Conservation (phyloP, 164 flowering plant genomes). For the Magnolia changhungtana region DNA sequence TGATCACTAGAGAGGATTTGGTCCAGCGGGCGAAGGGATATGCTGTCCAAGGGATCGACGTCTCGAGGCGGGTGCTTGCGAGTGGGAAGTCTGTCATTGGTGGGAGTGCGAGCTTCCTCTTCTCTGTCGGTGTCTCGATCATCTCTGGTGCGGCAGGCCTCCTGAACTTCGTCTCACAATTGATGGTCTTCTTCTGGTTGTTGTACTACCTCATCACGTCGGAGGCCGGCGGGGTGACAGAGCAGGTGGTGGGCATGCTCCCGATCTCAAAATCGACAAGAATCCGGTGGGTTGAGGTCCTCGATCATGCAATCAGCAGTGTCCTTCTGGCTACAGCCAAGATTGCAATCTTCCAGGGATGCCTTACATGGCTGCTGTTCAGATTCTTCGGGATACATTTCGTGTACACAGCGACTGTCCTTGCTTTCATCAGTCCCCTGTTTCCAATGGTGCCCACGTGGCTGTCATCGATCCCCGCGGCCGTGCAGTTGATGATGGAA, state of each 20-base stretch:
- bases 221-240: slow-evolving; percentile 93
- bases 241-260: slow-evolving; percentile 76
- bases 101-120: slow-evolving; percentile 58
- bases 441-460: slow-evolving; percentile 77
- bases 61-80: slow-evolving; percentile 56
- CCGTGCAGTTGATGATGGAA: slow-evolving; percentile 65
- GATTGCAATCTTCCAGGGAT: slow-evolving; percentile 86
- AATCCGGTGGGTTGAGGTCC: slow-evolving; percentile 73
- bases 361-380: slow-evolving; percentile 90
- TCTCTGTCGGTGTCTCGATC: slow-evolving; percentile 56
- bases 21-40: slow-evolving; percentile 73
- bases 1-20: slow-evolving; percentile 67
- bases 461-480: slow-evolving; percentile 82
- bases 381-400: slow-evolving; percentile 80
- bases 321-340: slow-evolving; percentile 84
- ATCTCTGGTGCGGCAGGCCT: slow-evolving; percentile 87
- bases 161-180: slow-evolving; percentile 76
- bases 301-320: slow-evolving; percentile 81
- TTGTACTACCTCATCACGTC: slow-evolving; percentile 84
- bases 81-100: slow-evolving; percentile 71
- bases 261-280: slow-evolving; percentile 61
- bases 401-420: slow-evolving; percentile 75
- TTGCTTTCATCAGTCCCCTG: slow-evolving; percentile 76
- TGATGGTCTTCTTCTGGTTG: slow-evolving; percentile 87
- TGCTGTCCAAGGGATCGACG: slow-evolving; percentile 71